Evolutionary conservation across 805 yeast genomes (phyloP).

Genomic region (Blastobotrys terrestris): DNA sequence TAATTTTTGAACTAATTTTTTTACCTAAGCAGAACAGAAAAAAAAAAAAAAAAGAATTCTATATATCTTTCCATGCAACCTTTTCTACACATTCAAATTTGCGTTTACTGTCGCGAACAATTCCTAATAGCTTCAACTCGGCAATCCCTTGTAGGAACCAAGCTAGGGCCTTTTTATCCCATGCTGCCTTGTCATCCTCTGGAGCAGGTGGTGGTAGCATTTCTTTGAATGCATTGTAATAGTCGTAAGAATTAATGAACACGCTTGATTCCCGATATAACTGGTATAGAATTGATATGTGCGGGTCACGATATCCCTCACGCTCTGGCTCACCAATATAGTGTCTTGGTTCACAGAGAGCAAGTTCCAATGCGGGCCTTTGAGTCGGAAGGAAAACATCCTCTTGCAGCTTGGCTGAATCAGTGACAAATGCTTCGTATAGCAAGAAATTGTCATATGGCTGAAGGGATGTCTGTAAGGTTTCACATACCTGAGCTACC

Average conservation of each 20-base stretch:
- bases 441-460: constrained; percentile 26
- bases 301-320: constrained; percentile 33
- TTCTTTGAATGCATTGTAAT: constrained; percentile 53
- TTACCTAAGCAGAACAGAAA: no score
- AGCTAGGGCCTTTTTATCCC: constrained; percentile 60
- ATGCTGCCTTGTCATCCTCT: constrained; percentile 35
- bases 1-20: no score
- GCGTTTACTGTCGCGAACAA: constrained; percentile 51
- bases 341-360: constrained; percentile 37
- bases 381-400: constrained; percentile 40
- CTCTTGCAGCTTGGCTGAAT: constrained; percentile 29
- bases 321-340: constrained; percentile 20
- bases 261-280: constrained; percentile 76
- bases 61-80: constrained; percentile 63
- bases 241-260: constrained; percentile 60
- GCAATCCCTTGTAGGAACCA: constrained; percentile 72
- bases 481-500: background rate
- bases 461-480: background rate
- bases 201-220: constrained; percentile 12
- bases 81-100: constrained; percentile 66
- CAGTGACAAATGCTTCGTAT: constrained; percentile 40
- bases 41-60: no score
- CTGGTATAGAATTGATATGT: constrained; percentile 52
- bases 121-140: constrained; percentile 65
- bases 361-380: constrained; percentile 37